Evolutionary conservation across 495 filamentous ascomycete species (phyloP), one percentile per base, ranked within the genome.

Genomic region (Talaromyces stipitatus): DNA sequence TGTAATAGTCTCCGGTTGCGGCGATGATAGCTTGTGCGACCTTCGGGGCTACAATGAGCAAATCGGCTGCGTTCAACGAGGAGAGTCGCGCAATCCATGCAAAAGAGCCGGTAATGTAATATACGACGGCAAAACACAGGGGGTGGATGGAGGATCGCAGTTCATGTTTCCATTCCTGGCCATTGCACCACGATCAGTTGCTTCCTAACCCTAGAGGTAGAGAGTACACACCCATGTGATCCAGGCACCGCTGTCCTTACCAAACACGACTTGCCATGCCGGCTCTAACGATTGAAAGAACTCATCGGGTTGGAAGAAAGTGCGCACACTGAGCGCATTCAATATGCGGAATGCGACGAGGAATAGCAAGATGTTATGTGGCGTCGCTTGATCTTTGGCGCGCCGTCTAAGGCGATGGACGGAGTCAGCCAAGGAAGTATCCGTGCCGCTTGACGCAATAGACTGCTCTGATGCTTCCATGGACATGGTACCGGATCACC

Each of bases 261-360:
- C 92, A 73, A 97, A 97, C 0, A 89, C 87, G 46, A 92, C 76
- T 68, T 86, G 78, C 92, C 92, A 97, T 60, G 94, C 94, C 33
- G 94, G 95, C 67, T 99, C 94, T 10, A 99, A 79, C 5, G 91
- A 89, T 66, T 99, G 94, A 61, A 91, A 99, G 76, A 89, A 97
- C 69, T 99, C 94, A 74, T 99, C 94, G n/a, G 94, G 94, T 69
- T 99, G 94, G 75, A 99, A 99, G 69, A 96, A 99, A n/a, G 94
- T 97, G 50, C 83, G 78, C 36, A 95, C 75, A 50, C 75, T 82
- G 56, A 96, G 75, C n/a, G 91, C 85, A 72, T 97, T 97, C 66
- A 90, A 64, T 51, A 95, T 79, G 54, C 94, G 90, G 50, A 97
- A 79, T 11, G 81, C 81, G 56, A 96, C 62, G 20, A 97, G 82